A percentile compares a stretch with the other conserved stretches of the same genome.
These are phyloP conservation scores for Acanthamoeba royreba DNA, from an alignment of 208 protist genomes.

Conservation along the genomic window DNA sequence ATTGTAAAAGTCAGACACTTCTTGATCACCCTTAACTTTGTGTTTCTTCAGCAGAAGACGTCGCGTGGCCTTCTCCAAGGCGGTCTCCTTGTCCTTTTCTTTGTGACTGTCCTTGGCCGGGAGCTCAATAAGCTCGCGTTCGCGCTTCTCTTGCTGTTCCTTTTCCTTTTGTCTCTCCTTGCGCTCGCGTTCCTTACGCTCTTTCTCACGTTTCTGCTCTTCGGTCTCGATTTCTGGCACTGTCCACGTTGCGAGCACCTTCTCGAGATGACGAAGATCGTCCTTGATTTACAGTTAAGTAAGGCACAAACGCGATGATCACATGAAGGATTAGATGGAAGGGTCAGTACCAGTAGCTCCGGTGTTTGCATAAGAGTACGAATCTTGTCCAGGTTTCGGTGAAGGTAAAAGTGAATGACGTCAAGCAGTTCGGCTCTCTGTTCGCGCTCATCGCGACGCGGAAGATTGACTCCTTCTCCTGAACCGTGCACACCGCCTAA, in stretches of 20 bases:
- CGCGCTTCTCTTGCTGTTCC: slow-evolving; percentile 15
- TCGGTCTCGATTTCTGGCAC: slow-evolving; percentile 25
- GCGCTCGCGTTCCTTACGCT: not conserved
- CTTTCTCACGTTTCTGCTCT: not conserved
- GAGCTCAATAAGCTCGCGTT: slow-evolving; percentile 2
- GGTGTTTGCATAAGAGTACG: not conserved
- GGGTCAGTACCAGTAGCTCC: not conserved
- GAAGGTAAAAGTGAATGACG: slow-evolving; percentile 15
- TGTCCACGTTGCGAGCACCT: slow-evolving; percentile 4
- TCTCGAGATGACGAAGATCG: not conserved
- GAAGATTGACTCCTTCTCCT: too few relatives aligned
- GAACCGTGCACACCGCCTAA: too few relatives aligned
- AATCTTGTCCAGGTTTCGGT: slow-evolving; percentile 36
- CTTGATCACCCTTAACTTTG: not conserved
- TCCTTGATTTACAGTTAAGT: not conserved
- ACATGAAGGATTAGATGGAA: not conserved
- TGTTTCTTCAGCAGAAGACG: not conserved
- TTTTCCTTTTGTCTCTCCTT: slow-evolving; percentile 44
- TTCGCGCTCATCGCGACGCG: not conserved
- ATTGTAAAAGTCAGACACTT: not conserved
- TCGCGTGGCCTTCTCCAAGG: not conserved
- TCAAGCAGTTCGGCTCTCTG: not conserved
- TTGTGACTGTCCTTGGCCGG: not conserved
- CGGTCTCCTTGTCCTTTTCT: not conserved
- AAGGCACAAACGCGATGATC: not conserved